Base-by-base conservation (phyloP, 148 eudicot species). In the Fagopyrum esculentum region DNA sequence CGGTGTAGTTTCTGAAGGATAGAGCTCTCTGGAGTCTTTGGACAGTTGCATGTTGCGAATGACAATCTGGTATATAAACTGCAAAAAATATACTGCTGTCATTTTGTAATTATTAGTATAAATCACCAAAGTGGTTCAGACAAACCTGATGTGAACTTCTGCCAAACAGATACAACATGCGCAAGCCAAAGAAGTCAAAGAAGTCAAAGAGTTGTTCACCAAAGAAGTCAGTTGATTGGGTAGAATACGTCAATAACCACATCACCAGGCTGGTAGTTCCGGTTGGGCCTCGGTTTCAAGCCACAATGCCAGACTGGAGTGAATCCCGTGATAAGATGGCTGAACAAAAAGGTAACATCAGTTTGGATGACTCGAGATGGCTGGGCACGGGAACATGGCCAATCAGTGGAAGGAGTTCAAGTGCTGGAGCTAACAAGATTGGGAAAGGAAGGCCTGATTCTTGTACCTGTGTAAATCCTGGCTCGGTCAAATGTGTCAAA, bases 271-370 rank as follows among this genome's bases (percentile, higher is more conserved):
- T 82, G 51, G 87, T 81, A 72, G 84, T 92, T 71, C 97, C 97
- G 12, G 73, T 90, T 26, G 95, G 97, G n/a, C 89, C 87, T 26
- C 85, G 86, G 29, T 92, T 92, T 81, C 95, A 90, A 77, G 95
- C 82, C 26, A 82, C 76, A 45, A 76, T 88, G 16, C 90, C 93
- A 1, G 86, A 86, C 49, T 82, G 83, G 86, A 82, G 40, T 35
- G 40, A 35, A 35, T 35, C 40, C 40, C 40, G 40, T 35, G 40
- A 35, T 35, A 35, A 35, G 2, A 35, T 0, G 40, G 40, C 59
- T 7, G 88, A 76, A 10, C 82, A 11, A 2, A 44, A 30, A 54
- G 49, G 74, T n/a, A 55, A 30, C 11, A 76, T 84, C 15, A 9
- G 17, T 44, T 78, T 30, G 30, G 74, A 79, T 57, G 45, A 77